Percentiles rank a stretch among this genome's conserved stretches.
Conservation (phyloP, 1,284 basidiomycete species). For the Chalciporus sp. region DNA sequence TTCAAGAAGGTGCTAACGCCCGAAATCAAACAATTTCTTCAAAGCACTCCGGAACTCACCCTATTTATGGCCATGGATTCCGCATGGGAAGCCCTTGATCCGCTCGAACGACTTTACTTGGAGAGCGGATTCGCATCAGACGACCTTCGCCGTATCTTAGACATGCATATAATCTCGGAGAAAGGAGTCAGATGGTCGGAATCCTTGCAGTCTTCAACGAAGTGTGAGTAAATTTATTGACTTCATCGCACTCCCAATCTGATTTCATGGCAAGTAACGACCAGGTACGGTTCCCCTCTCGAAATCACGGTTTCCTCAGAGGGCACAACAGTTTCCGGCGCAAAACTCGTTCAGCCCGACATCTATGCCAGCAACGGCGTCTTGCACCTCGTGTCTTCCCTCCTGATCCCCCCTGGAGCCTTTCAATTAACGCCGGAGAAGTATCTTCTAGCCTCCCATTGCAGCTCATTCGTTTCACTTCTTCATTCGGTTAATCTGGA, state of each 20-base stretch:
- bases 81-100: conserved; percentile 71
- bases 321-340: conserved; percentile 64
- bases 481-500: conserved; percentile 82
- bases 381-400: conserved; percentile 83
- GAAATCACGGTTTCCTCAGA: conserved; percentile 56
- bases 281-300: conserved; percentile 69
- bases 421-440: conserved; percentile 92
- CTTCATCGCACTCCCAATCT: conserved; percentile 11
- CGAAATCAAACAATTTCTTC: conserved; percentile 56
- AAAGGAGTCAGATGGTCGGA: conserved; percentile 66
- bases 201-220: conserved; percentile 52
- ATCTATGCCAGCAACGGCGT: conserved; percentile 96
- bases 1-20: conserved; percentile 67
- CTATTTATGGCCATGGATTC: conserved; percentile 87
- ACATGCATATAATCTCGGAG: conserved; percentile 70
- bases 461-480: conserved; percentile 87
- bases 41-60: conserved; percentile 74
- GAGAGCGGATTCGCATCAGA: conserved; percentile 83
- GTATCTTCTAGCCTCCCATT: conserved; percentile 86
- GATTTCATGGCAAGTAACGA: conserved; percentile 55
- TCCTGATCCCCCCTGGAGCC: conserved; percentile 78
- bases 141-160: conserved; percentile 77
- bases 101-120: conserved; percentile 79
- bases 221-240: conserved; percentile 48
- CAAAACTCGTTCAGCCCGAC: conserved; percentile 70